phyloP scores from a whole-genome alignment of 1,284 basidiomycete genomes.

The Papiliotrema fonsecae region DNA sequence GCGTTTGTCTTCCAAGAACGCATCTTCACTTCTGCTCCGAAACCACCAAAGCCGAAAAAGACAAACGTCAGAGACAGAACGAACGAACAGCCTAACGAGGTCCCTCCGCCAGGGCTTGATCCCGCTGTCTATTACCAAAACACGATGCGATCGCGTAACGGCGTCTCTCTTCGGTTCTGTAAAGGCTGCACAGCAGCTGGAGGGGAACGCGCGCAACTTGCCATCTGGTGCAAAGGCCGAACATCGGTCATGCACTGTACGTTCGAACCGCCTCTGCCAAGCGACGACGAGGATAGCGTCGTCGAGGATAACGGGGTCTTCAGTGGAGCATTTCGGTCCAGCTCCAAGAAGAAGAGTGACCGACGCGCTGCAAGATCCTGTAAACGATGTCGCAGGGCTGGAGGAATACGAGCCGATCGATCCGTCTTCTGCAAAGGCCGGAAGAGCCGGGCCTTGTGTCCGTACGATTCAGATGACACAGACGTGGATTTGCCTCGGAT shows the following conservation, averaged over 20 bases:
- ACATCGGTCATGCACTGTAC: conserved; percentile 2
- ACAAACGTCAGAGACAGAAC: background rate
- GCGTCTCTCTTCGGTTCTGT: conserved; percentile 6
- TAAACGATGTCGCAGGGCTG: conserved; percentile 13
- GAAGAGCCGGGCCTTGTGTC: conserved; percentile 1
- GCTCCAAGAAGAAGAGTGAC: background rate
- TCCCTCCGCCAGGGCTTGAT: background rate
- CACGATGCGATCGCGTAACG: conserved; percentile 8
- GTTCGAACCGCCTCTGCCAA: conserved; percentile 4
- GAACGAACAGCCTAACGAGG: background rate
- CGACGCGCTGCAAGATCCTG: background rate
- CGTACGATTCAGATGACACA: conserved; percentile 2
- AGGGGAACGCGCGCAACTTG: conserved; percentile 13
- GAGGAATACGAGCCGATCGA: conserved; percentile 14
- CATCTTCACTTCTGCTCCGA: background rate
- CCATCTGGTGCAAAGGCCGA: conserved; percentile 18
- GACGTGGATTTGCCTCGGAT: background rate
- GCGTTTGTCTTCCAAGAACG: background rate
- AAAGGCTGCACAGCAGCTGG: conserved; percentile 12
- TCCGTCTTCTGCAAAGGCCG: conserved; percentile 9
- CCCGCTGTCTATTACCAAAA: conserved; percentile 10
- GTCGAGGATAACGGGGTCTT: too few relatives aligned
- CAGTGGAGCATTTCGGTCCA: background rate
- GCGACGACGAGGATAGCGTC: background rate
- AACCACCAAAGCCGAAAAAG: background rate